Evolutionary conservation across 495 filamentous ascomycete genomes (phyloP), one percentile per base, ranked within the genome.

Genomic region (Friedmanniomyces simplex): DNA sequence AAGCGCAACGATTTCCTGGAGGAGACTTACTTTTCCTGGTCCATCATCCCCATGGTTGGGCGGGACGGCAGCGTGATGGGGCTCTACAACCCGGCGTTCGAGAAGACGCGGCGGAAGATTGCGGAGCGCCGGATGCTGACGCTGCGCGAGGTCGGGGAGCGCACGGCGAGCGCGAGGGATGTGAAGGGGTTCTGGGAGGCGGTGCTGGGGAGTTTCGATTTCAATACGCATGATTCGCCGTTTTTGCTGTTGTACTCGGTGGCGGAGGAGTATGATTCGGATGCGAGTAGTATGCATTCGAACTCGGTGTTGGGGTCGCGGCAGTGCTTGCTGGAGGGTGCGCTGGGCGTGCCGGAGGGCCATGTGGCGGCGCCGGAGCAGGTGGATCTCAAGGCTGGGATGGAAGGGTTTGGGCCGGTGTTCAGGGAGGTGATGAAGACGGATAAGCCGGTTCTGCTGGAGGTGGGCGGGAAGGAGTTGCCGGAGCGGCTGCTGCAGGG

Each of bases 1-100:
- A 74, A 73, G 46, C 75, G 85, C 16, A 73, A 80, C 48, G 76
- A 75, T 2, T 83, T 74, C 51, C 60, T 84, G 8, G 85, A 88
- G 67, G 85, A 88, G 66, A 78, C 81, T 0, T 85, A 81, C 63
- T 86, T 86, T 67, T 79, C 77, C 53, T 86, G 82, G 82, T 79
- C 78, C 0, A 77, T 86, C 51, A 81, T 85, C 12, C 83, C 83
- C 12, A 68, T 86, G 46, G 76, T 86, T 16, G 82, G 82, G 1
- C 71, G 70, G 14, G 78, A 84, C 61, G 82, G 82, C 1, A 72
- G 73, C 14, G 81, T 86, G 26, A 76, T 81, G n/a, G 82, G 81
- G n/a, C 65, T 85, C 1, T 85, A 82, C 60, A 85, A 86, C 61
- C 83, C 83, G 20, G 79, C 80, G 0, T 86, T 86, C 57, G 83